These are phyloP conservation scores for Telopea speciosissima DNA, from an alignment of 177 flowering plant genomes.

Conservation along the genomic window DNA sequence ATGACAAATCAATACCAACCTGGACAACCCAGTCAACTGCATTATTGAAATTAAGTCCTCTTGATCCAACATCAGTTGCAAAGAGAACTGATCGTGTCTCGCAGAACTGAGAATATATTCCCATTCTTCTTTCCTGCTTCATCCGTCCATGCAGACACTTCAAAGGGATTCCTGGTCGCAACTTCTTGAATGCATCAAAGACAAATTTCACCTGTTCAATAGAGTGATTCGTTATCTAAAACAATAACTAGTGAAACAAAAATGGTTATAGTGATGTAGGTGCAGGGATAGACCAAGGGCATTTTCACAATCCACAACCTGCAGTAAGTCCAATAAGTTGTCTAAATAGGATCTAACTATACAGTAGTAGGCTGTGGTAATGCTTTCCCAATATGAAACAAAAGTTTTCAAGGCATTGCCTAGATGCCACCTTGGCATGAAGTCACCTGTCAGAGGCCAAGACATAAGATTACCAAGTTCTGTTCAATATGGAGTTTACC, in stretches of 20 bases:
- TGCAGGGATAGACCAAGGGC: too few species aligned
- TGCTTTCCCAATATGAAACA: too few species aligned
- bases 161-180: constrained; percentile 89
- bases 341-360: too few species aligned
- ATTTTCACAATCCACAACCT: too few species aligned
- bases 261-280: too few species aligned
- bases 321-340: too few species aligned
- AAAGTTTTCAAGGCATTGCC: too few species aligned
- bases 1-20: constrained; percentile 34
- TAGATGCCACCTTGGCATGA: too few species aligned
- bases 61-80: constrained; percentile 82
- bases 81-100: constrained; percentile 70
- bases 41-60: constrained; percentile 92
- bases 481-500: too few species aligned
- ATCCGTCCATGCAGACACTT: constrained; percentile 88
- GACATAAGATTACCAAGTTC: too few species aligned
- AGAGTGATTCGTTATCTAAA: background rate
- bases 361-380: too few species aligned
- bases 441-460: too few species aligned
- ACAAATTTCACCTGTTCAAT: constrained; percentile 63
- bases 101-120: constrained; percentile 60
- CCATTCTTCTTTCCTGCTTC: constrained; percentile 75
- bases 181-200: constrained; percentile 72
- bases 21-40: constrained; percentile 98
- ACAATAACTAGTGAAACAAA: background rate